Conservation (phyloP, 1,284 basidiomycete genomes). For the Microbotryum lychnidis-dioicae region DNA sequence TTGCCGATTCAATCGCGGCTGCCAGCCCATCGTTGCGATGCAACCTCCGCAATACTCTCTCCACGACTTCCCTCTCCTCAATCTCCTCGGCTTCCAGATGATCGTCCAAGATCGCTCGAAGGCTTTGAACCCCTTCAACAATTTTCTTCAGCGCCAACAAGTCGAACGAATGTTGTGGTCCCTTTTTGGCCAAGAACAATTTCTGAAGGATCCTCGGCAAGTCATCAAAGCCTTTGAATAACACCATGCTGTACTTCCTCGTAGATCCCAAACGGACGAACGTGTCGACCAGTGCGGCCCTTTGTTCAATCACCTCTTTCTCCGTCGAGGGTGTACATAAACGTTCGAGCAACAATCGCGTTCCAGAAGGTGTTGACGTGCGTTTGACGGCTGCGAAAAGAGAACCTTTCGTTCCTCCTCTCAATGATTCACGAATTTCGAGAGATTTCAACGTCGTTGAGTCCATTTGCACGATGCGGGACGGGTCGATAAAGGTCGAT, state of each 20-base stretch:
- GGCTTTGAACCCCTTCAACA: slow-evolving; percentile 40
- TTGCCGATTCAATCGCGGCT: slow-evolving; percentile 52
- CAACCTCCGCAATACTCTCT: slow-evolving; percentile 53
- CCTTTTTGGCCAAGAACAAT: slow-evolving; percentile 46
- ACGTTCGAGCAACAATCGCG: slow-evolving; percentile 64
- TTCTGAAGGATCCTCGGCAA: slow-evolving; percentile 68
- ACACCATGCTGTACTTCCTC: slow-evolving; percentile 56
- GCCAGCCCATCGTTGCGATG: slow-evolving; percentile 53
- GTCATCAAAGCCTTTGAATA: slow-evolving; percentile 59
- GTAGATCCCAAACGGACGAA: slow-evolving; percentile 60
- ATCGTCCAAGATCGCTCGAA: slow-evolving; percentile 7
- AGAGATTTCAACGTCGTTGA: slow-evolving; percentile 66
- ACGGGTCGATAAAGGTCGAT: slow-evolving; percentile 17
- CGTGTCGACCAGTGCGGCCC: slow-evolving; percentile 71
- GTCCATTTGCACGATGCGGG: slow-evolving; percentile 29
- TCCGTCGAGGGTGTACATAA: slow-evolving; percentile 80
- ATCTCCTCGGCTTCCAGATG: not conserved
- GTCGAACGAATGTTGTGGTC: slow-evolving; percentile 61
- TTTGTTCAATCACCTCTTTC: slow-evolving; percentile 58
- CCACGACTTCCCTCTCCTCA: slow-evolving; percentile 6
- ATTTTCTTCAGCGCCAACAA: slow-evolving; percentile 56
- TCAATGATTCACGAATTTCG: slow-evolving; percentile 70
- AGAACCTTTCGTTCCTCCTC: slow-evolving; percentile 64
- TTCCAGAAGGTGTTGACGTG: slow-evolving; percentile 71
- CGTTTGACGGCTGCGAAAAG: slow-evolving; percentile 68